phyloP scores from a whole-genome alignment of 495 filamentous ascomycete genomes.

The Talaromyces nanjingensis region DNA sequence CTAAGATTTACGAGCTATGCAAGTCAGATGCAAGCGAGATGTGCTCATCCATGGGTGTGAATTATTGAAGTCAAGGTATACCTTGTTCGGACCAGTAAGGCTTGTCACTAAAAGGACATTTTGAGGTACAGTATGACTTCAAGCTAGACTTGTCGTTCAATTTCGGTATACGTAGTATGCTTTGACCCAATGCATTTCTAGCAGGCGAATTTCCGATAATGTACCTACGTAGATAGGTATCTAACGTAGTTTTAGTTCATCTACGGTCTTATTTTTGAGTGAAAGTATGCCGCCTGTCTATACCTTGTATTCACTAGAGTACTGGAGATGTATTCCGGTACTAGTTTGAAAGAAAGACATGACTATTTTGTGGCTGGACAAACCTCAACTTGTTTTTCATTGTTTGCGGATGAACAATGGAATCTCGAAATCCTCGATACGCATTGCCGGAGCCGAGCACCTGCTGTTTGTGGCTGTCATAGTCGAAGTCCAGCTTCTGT shows the following conservation, averaged over 20 bases:
- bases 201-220: background rate
- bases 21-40: background rate
- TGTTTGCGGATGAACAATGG: background rate
- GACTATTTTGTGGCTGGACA: no score
- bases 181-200: background rate
- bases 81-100: background rate
- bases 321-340: background rate
- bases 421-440: background rate
- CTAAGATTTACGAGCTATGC: background rate
- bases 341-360: background rate
- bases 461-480: background rate
- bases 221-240: background rate
- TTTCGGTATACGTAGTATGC: background rate
- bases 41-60: background rate
- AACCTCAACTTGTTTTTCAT: no score
- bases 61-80: no score
- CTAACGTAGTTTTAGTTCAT: background rate
- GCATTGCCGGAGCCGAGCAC: background rate
- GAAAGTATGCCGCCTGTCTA: background rate
- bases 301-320: background rate
- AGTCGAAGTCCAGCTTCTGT: background rate
- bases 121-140: background rate
- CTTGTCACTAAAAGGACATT: background rate
- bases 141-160: background rate
- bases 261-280: background rate